Conservation (phyloP, 2,329 filamentous ascomycete species). For the Aureobasidium sp. region DNA sequence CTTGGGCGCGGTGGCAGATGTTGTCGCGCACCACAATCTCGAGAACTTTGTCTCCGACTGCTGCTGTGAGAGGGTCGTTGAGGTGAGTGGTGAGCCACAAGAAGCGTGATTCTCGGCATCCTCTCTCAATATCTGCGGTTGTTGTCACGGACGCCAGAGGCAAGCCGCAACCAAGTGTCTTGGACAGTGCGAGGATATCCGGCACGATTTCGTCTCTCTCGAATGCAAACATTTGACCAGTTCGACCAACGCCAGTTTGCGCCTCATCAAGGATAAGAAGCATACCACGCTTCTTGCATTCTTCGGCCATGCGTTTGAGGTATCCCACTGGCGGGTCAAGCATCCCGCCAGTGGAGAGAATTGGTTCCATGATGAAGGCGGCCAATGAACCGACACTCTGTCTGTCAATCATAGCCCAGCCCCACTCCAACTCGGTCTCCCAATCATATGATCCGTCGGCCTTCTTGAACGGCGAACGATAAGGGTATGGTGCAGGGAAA, state of each 20-base stretch:
- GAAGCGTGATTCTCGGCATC: conserved; percentile 21
- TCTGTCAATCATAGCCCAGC: conserved; percentile 53
- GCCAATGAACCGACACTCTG: conserved; percentile 54
- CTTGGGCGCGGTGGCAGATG: conserved; percentile 18
- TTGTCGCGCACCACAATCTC: conserved; percentile 26
- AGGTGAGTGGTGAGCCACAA: conserved; percentile 26
- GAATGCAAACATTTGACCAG: conserved; percentile 52
- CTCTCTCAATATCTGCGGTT: conserved; percentile 19
- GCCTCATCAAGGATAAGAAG: conserved; percentile 54
- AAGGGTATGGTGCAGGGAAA: conserved; percentile 53
- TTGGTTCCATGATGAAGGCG: conserved; percentile 55
- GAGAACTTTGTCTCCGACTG: conserved; percentile 25
- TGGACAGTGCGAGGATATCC: conserved; percentile 39
- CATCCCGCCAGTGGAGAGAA: conserved; percentile 53
- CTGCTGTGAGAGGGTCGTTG: conserved; percentile 26
- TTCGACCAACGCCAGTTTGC: conserved; percentile 50
- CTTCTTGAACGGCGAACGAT: conserved; percentile 53
- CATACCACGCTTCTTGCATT: conserved; percentile 49
- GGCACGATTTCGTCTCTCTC: conserved; percentile 28
- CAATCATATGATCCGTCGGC: conserved; percentile 56
- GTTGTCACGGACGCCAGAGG: conserved; percentile 25
- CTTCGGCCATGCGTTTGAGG: conserved; percentile 44
- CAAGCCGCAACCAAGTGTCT: conserved; percentile 25
- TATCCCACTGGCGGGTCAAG: conserved; percentile 52
- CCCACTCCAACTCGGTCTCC: conserved; percentile 56